phyloP scores from a whole-genome alignment of 108 stramenopile genomes.

The Licmophora abbreviata region DNA sequence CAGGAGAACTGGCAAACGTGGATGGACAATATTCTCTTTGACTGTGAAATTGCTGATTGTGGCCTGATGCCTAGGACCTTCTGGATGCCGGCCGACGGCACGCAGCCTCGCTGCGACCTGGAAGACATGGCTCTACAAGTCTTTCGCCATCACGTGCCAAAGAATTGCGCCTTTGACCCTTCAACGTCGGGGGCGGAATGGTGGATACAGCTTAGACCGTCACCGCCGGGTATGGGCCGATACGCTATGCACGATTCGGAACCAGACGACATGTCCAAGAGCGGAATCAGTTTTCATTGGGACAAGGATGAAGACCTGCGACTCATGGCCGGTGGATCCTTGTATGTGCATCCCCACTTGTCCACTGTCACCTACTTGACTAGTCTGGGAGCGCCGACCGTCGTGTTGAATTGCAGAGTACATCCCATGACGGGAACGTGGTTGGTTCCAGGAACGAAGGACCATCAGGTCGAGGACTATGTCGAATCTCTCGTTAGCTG shows the following conservation, averaged over 20 bases:
- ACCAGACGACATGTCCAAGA: slow-evolving; percentile 10
- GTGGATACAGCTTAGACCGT: slow-evolving; percentile 80
- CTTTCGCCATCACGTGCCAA: slow-evolving; percentile 55
- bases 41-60: slow-evolving; percentile 74
- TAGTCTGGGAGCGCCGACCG: slow-evolving; percentile 57
- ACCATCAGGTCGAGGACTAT: not conserved
- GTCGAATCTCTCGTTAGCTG: slow-evolving; percentile 46
- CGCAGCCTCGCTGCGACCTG: slow-evolving; percentile 44
- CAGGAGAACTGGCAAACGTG: not conserved
- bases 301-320: slow-evolving; percentile 84
- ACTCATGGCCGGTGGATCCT: slow-evolving; percentile 49
- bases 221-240: slow-evolving; percentile 40
- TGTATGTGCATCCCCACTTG: slow-evolving; percentile 73
- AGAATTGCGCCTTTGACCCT: slow-evolving; percentile 14
- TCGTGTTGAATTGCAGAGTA: slow-evolving; percentile 45
- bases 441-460: slow-evolving; percentile 11
- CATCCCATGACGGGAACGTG: slow-evolving; percentile 49
- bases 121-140: slow-evolving; percentile 66
- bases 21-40: slow-evolving; percentile 63
- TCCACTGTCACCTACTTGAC: slow-evolving; percentile 82
- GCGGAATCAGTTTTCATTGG: slow-evolving; percentile 79
- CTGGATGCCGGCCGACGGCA: slow-evolving; percentile 47
- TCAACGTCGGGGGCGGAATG: slow-evolving; percentile 66
- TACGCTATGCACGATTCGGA: slow-evolving; percentile 12
- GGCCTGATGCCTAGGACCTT: slow-evolving; percentile 70